Evolutionary conservation across 1,284 basidiomycete genomes (phyloP).

Genomic region (Flammula alnicola): DNA sequence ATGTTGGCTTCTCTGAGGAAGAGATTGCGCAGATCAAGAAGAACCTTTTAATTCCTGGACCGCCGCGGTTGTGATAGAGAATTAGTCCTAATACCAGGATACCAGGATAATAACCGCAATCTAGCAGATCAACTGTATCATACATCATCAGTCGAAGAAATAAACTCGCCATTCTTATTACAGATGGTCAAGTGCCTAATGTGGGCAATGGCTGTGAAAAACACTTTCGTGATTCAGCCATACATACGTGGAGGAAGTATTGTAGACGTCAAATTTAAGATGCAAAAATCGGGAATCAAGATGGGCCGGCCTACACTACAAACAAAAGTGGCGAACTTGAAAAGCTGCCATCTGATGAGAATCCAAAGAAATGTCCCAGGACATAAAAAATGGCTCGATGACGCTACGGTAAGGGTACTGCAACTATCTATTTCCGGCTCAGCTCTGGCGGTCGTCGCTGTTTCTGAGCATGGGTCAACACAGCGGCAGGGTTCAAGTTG

Average conservation of each 20-base stretch:
- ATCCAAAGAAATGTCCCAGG: constrained; percentile 16
- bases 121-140: too few species aligned
- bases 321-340: too few species aligned
- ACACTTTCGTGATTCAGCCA: too few species aligned
- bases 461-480: constrained; percentile 49
- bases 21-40: constrained; percentile 63
- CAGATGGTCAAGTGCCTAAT: too few species aligned
- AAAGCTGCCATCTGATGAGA: too few species aligned
- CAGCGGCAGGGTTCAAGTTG: constrained; percentile 36
- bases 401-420: constrained; percentile 1
- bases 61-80: constrained; percentile 19
- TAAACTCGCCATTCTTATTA: too few species aligned
- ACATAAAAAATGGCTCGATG: constrained; percentile 8
- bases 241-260: too few species aligned
- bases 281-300: too few species aligned
- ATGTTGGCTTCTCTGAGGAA: constrained; percentile 56
- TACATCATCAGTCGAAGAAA: too few species aligned
- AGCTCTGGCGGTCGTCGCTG: constrained; percentile 53
- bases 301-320: too few species aligned
- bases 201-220: too few species aligned
- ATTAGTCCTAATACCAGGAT: background rate
- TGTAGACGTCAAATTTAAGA: too few species aligned
- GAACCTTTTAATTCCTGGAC: constrained; percentile 54
- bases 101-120: background rate
- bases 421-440: constrained; percentile 42